Conservation (phyloP, 441 rosid genomes). For the Sinapis alba region DNA sequence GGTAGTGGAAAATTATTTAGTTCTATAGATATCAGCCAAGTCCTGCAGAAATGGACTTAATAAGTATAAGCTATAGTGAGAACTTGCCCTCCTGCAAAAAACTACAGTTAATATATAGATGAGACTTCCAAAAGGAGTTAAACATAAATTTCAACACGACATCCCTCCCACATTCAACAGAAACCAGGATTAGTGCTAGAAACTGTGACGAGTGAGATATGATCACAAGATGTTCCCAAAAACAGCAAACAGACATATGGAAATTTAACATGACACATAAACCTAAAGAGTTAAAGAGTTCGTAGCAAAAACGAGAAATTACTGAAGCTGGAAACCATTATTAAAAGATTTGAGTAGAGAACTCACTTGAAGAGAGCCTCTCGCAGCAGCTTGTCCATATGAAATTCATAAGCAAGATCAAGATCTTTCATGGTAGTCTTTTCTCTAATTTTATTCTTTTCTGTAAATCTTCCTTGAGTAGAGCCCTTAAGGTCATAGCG, state of each 20-base stretch:
- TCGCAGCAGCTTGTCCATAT: slow-evolving; percentile 85
- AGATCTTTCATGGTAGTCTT: slow-evolving; percentile 88
- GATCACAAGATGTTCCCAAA: background rate
- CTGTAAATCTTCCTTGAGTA: slow-evolving; percentile 77
- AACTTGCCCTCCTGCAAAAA: background rate
- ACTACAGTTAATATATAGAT: background rate
- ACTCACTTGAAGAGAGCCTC: slow-evolving; percentile 80
- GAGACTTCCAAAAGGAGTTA: background rate
- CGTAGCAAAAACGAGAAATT: no score
- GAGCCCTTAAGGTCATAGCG: slow-evolving; percentile 97
- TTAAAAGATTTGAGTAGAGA: slow-evolving; percentile 6
- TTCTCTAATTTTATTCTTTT: slow-evolving; percentile 62
- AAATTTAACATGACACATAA: background rate
- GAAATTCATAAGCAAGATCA: slow-evolving; percentile 81
- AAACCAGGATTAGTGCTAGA: no score
- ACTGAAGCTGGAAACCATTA: no score
- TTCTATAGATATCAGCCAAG: background rate
- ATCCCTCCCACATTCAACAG: no score
- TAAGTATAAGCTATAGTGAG: background rate
- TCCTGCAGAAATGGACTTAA: background rate
- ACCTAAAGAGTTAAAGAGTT: background rate
- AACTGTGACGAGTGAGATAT: background rate
- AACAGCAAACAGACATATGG: background rate
- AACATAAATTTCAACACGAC: background rate
- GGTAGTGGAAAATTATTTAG: background rate